Conservation (phyloP, 2,329 filamentous ascomycete genomes). For the Aspergillus tanneri region DNA sequence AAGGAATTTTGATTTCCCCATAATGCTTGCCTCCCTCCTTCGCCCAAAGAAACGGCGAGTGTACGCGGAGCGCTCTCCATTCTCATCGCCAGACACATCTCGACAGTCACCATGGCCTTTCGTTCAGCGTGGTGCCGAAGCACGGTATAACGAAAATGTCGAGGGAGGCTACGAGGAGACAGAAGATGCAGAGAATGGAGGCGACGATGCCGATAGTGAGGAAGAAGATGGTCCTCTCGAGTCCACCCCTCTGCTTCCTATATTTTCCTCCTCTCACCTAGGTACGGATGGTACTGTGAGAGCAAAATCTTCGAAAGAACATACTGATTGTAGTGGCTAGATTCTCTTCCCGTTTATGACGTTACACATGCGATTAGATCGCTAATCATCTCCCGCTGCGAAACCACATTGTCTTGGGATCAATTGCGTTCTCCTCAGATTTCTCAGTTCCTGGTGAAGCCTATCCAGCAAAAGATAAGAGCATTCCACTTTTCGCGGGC, state of each 20-base stretch:
- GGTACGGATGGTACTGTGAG: slow-evolving; percentile 51
- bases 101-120: slow-evolving; percentile 25
- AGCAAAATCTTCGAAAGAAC: neutral
- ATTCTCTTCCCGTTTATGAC: slow-evolving; percentile 83
- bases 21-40: slow-evolving; percentile 35
- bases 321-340: slow-evolving; percentile 46
- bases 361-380: slow-evolving; percentile 87
- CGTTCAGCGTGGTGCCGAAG: slow-evolving; percentile 12
- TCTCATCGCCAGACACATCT: slow-evolving; percentile 29
- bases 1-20: slow-evolving; percentile 1
- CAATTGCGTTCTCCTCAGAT: slow-evolving; percentile 94
- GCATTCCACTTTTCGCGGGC: slow-evolving; percentile 79
- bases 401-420: slow-evolving; percentile 92
- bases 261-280: slow-evolving; percentile 76
- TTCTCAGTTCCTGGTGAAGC: slow-evolving; percentile 92
- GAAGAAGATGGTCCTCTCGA: slow-evolving; percentile 47
- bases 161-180: slow-evolving; percentile 36
- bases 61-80: slow-evolving; percentile 28
- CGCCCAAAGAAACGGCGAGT: slow-evolving; percentile 30
- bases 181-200: slow-evolving; percentile 42
- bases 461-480: slow-evolving; percentile 86
- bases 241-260: slow-evolving; percentile 62
- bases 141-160: slow-evolving; percentile 21
- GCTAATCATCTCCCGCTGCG: slow-evolving; percentile 78
- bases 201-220: slow-evolving; percentile 40